phyloP scores from a whole-genome alignment of 306 rosid genomes.

The Quercus parvula region DNA sequence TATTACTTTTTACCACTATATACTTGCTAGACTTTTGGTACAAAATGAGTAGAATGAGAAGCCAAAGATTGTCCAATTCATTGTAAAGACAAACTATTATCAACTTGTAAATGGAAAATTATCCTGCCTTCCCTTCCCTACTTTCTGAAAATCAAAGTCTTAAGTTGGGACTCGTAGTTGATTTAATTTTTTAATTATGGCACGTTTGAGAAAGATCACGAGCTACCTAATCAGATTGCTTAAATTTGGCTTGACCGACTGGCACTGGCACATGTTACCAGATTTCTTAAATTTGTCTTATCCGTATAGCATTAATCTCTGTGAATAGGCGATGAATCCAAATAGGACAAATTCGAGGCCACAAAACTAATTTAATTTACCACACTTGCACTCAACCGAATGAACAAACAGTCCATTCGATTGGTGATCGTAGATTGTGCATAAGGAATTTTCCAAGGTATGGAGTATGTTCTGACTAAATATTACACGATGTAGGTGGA shows the following conservation, averaged over 20 bases:
- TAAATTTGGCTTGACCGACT: background rate
- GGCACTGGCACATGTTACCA: background rate
- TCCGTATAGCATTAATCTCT: background rate
- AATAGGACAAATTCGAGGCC: background rate
- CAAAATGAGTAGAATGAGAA: no score
- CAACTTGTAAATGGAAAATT: no score
- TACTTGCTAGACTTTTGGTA: no score
- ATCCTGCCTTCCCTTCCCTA: no score
- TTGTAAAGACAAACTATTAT: no score
- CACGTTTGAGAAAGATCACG: background rate
- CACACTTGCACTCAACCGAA: no score
- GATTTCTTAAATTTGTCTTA: no score
- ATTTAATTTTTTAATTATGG: background rate
- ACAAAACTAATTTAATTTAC: background rate
- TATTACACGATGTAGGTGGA: background rate
- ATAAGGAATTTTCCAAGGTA: background rate
- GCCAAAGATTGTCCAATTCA: no score
- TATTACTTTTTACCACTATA: no score
- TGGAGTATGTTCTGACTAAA: background rate
- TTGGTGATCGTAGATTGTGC: background rate
- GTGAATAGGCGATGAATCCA: background rate
- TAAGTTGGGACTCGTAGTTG: background rate
- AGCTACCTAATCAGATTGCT: background rate
- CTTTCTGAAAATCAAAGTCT: no score
- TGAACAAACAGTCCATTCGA: background rate